Percentiles rank a stretch among this genome's conserved stretches.
Evolutionary conservation across 345 rosid genomes (phyloP).

Genomic region (Acer negundo): DNA sequence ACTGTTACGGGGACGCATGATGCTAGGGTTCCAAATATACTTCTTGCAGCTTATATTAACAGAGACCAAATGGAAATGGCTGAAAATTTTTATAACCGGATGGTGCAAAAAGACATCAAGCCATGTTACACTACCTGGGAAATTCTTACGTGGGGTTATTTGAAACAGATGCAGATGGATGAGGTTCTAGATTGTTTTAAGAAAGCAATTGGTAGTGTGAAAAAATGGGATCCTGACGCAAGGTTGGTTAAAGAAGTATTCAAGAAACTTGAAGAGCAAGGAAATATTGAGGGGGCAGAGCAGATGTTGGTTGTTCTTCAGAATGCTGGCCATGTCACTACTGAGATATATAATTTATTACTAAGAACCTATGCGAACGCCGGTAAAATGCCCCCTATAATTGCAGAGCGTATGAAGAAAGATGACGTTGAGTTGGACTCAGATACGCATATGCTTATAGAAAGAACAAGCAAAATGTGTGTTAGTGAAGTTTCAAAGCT

Average conservation of each 20-base stretch:
- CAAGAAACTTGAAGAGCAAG: constrained; percentile 58
- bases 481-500: constrained; percentile 58
- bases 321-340: constrained; percentile 63
- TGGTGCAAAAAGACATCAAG: constrained; percentile 51
- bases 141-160: constrained; percentile 70
- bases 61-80: constrained; percentile 52
- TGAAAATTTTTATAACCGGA: constrained; percentile 47
- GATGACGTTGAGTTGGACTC: constrained; percentile 60
- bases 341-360: constrained; percentile 66
- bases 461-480: constrained; percentile 61
- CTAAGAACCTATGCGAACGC: constrained; percentile 74
- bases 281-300: constrained; percentile 67
- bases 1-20: constrained; percentile 59
- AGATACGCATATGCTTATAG: constrained; percentile 64
- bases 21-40: constrained; percentile 63
- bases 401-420: constrained; percentile 75
- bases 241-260: constrained; percentile 47
- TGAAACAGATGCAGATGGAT: constrained; percentile 49
- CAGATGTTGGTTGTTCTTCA: constrained; percentile 56
- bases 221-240: constrained; percentile 65
- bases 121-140: constrained; percentile 88
- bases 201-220: constrained; percentile 69
- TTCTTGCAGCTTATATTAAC: constrained; percentile 74
- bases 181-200: constrained; percentile 60
- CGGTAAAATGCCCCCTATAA: constrained; percentile 73